Evolutionary conservation across 1,284 basidiomycete species (phyloP).

Genomic region (Cutaneotrichosporon spelunceum): DNA sequence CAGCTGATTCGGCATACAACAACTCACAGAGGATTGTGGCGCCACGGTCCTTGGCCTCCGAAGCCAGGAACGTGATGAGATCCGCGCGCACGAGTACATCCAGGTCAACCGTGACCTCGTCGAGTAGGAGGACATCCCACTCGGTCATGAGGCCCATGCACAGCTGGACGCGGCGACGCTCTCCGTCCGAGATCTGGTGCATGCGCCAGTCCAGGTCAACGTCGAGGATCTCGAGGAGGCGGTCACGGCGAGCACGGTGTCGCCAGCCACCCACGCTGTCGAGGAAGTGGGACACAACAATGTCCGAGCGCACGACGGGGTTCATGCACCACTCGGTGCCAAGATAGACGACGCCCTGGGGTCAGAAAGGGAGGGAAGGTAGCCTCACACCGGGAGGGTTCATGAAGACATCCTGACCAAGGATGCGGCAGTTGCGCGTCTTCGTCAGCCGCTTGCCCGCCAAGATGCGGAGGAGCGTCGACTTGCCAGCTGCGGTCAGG

Average conservation of each 20-base stretch:
- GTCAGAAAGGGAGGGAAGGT: constrained; percentile 3
- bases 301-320: constrained; percentile 89
- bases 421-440: constrained; percentile 66
- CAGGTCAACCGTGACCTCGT: constrained; percentile 98
- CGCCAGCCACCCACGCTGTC: constrained; percentile 95
- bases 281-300: constrained; percentile 81
- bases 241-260: constrained; percentile 82
- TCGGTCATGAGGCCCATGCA: constrained; percentile 95
- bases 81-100: constrained; percentile 94
- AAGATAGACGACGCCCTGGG: constrained; percentile 75
- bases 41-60: constrained; percentile 73
- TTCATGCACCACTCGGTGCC: constrained; percentile 96
- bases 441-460: constrained; percentile 84
- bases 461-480: constrained; percentile 87
- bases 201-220: constrained; percentile 79
- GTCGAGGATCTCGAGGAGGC: constrained; percentile 84
- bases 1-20: background rate
- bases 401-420: constrained; percentile 78
- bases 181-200: constrained; percentile 86
- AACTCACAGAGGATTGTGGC: constrained; percentile 81
- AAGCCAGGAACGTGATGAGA: constrained; percentile 78
- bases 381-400: constrained; percentile 53
- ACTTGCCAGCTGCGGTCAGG: constrained; percentile 72
- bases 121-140: constrained; percentile 89
- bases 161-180: constrained; percentile 87